Base-by-base conservation (phyloP, 495 filamentous ascomycete species). In the Penicillium ochrochloron region DNA sequence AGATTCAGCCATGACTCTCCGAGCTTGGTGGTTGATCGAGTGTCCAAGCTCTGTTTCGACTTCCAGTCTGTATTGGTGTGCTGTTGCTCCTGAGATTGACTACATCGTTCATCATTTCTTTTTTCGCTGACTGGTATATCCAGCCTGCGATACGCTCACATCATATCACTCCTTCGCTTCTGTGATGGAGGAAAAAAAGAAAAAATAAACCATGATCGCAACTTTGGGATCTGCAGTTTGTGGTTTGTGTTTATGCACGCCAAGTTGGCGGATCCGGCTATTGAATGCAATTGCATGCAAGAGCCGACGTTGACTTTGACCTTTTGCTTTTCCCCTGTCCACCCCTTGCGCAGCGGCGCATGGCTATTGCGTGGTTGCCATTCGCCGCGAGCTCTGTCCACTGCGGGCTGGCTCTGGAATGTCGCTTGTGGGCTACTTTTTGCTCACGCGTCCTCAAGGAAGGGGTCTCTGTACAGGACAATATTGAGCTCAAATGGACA, bases 261-360 rank as follows among this genome's bases (percentile, higher is more conserved):
- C 59, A 53, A 25, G 33, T 33, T 41, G 7, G 11, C 15, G 46
- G 59, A 46, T 19, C 17, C 33, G n/a, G 33, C 59, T 53, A 53
- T 60, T 60, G 59, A 60, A 59, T 59, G 53, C 53, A 23, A 25
- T 19, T 14, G 41, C 39, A 25, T 55, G 39, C 23, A 31, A 31
- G 51, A 37, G 25, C 21, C 42, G 27, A 17, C 17, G 27, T 48
- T 25, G 44, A 48, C 44, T 48, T 48, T 25, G 11, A 15, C n/a
- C 7, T 23, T 54, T 35, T 27, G 25, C 34, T 37, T 41, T 33
- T 48, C 34, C 42, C 11, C 21, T 3, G 50, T 59, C 57, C 52
- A 62, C 53, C 63, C 69, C 69, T 69, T 72, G 64, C 66, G 54
- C 44, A 11, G 35, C n/a, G 25, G 3, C 42, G 56, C 69, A 72